These are phyloP conservation scores for Fusarium longipes DNA, from an alignment of 2,329 filamentous ascomycete species.

Conservation along the genomic window DNA sequence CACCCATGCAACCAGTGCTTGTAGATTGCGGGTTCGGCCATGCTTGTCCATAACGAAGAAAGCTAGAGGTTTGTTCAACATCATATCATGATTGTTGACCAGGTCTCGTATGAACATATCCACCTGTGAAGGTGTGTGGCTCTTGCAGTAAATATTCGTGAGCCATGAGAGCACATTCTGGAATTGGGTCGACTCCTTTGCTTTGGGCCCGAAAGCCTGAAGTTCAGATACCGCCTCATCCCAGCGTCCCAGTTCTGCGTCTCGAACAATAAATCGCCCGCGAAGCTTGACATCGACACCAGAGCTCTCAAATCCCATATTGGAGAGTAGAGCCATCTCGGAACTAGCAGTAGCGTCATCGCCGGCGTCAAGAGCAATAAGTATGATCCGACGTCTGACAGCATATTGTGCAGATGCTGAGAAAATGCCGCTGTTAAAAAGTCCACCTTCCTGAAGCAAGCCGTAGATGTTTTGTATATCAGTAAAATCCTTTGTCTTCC, in stretches of 20 bases:
- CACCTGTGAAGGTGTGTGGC: constrained; percentile 42
- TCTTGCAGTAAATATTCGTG: constrained; percentile 51
- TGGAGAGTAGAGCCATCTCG: constrained; percentile 44
- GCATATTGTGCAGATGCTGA: constrained; percentile 42
- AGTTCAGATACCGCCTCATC: constrained; percentile 39
- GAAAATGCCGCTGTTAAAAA: constrained; percentile 41
- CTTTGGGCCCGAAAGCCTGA: constrained; percentile 34
- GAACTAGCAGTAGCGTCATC: constrained; percentile 43
- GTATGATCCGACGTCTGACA: constrained; percentile 45
- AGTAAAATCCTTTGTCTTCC: constrained; percentile 38
- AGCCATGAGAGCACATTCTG: constrained; percentile 46
- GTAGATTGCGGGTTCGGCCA: constrained; percentile 46
- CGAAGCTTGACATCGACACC: constrained; percentile 46
- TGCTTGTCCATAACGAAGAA: constrained; percentile 49
- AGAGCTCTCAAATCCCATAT: constrained; percentile 31
- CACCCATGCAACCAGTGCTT: constrained; percentile 49
- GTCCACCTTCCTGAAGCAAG: constrained; percentile 45
- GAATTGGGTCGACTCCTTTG: constrained; percentile 38
- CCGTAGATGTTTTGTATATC: constrained; percentile 45
- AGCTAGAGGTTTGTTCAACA: constrained; percentile 46
- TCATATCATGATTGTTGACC: constrained; percentile 43
- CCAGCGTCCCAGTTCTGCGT: constrained; percentile 48
- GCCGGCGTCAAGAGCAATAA: constrained; percentile 45
- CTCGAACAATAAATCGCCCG: constrained; percentile 43
- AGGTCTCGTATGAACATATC: constrained; percentile 48